Conservation (phyloP, 139 green algal genomes). For the Volvox africanus region DNA sequence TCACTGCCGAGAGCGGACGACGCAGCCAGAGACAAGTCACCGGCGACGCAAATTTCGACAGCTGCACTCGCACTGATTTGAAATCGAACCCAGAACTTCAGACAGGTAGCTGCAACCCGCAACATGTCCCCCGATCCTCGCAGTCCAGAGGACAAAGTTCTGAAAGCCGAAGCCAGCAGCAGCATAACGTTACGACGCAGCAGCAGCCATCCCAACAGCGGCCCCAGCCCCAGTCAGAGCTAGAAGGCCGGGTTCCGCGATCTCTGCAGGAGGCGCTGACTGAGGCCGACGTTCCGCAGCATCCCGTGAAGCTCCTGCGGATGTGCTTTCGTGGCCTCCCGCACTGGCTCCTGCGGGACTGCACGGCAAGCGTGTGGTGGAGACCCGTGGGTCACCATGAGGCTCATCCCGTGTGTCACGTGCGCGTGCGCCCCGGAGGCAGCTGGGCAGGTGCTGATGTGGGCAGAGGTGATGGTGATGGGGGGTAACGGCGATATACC, state of each 20-base stretch:
- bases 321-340: constrained; percentile 10
- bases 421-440: background rate
- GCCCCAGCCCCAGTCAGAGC: too few species aligned
- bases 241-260: too few species aligned
- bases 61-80: too few species aligned
- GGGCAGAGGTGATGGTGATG: too few species aligned
- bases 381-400: constrained; percentile 20
- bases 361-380: constrained; percentile 22
- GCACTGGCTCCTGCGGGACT: background rate
- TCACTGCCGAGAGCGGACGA: too few species aligned
- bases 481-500: too few species aligned
- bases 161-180: background rate
- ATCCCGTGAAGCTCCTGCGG: background rate
- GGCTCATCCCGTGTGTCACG: background rate
- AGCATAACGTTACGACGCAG: background rate
- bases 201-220: background rate
- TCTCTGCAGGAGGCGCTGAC: background rate
- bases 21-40: too few species aligned
- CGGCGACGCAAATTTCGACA: too few species aligned
- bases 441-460: background rate
- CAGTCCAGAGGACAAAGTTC: too few species aligned
- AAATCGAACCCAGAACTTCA: too few species aligned
- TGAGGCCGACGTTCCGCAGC: background rate
- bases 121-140: too few species aligned
- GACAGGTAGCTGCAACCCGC: too few species aligned